These are phyloP conservation scores for Cladosporium sp. DNA, from an alignment of 2,329 filamentous ascomycete species.

Conservation along the genomic window DNA sequence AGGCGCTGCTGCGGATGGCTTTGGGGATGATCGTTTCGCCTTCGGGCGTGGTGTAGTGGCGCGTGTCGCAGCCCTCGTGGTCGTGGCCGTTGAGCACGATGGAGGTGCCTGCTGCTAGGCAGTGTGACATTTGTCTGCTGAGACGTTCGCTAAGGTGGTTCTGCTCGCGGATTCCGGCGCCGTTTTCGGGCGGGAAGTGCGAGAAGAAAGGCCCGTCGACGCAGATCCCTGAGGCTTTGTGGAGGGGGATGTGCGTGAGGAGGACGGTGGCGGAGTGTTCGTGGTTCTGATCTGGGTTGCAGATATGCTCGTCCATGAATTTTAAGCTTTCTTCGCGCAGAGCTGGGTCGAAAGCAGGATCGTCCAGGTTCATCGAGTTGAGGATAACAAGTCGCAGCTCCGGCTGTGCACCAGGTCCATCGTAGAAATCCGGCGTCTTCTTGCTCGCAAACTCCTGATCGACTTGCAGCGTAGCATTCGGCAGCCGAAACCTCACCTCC, in stretches of 20 bases:
- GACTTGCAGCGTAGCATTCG: constrained; percentile 29
- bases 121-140: constrained; percentile 59
- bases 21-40: neutral
- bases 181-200: constrained; percentile 68
- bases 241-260: constrained; percentile 87
- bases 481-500: constrained; percentile 69
- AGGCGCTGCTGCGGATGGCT: neutral
- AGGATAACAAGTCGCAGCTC: constrained; percentile 81
- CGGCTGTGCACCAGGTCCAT: constrained; percentile 45
- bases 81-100: constrained; percentile 92
- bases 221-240: constrained; percentile 81
- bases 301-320: constrained; percentile 63
- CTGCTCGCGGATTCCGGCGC: constrained; percentile 80
- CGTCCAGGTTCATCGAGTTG: constrained; percentile 93
- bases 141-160: constrained; percentile 79
- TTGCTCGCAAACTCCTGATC: neutral
- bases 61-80: constrained; percentile 81
- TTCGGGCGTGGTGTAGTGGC: constrained; percentile 6
- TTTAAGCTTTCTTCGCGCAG: constrained; percentile 76
- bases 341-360: constrained; percentile 66
- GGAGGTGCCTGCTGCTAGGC: constrained; percentile 76
- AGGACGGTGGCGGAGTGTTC: constrained; percentile 71
- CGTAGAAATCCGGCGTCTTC: constrained; percentile 14
- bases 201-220: constrained; percentile 81
- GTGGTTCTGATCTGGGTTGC: constrained; percentile 12